Evolutionary conservation across 306 rosid species (phyloP), one percentile per base, ranked within the genome.

Genomic region (Arachis stenosperma): DNA sequence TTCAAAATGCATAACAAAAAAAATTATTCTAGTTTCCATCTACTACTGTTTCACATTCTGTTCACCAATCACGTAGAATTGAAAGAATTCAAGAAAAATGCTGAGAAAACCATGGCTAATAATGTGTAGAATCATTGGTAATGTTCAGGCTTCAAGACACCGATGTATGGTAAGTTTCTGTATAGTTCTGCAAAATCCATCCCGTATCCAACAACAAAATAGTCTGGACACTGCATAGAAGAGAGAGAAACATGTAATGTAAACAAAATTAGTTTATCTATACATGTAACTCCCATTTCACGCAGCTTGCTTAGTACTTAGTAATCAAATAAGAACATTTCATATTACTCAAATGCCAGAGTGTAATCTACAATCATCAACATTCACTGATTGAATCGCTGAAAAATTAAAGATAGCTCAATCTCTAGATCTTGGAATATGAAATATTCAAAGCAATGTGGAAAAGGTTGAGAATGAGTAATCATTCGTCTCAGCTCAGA

Each of bases 181-280:
- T 91, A 94, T 4, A 75, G 11, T 76, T 94, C 97, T 0, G 90
- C 95, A 60, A 71, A 89, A 81, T 94, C 98, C 96, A 94, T 73
- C 46, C 98, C 97, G 40, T 91, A 94, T 14, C 98, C 98, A 70
- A 94, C 98, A 7, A 94, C 95, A 80, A 94, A 94, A 56, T 67
- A 67, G 75, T 94, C 87, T 62, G 96, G 92, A 61, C 97, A 91
- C 98, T 93, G 98, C 86, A 79, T 66, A 56, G 9, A 7, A 47
- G 37, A 48, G 54, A 52, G 37, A 69, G 59, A 61, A 75, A 48
- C 12, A 15, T 55, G 69, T 50, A 60, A 39, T 55, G 69, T 50
- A 60, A 39, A 63, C 36, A 70, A 42, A 77, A 46, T 77, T 59
- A 78, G 51, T 13, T 30, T 3, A 9, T 33, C 27, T 22, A 22